Evolutionary conservation across 129 eudicot genomes (phyloP).

Genomic region (Deinandra increscens): DNA sequence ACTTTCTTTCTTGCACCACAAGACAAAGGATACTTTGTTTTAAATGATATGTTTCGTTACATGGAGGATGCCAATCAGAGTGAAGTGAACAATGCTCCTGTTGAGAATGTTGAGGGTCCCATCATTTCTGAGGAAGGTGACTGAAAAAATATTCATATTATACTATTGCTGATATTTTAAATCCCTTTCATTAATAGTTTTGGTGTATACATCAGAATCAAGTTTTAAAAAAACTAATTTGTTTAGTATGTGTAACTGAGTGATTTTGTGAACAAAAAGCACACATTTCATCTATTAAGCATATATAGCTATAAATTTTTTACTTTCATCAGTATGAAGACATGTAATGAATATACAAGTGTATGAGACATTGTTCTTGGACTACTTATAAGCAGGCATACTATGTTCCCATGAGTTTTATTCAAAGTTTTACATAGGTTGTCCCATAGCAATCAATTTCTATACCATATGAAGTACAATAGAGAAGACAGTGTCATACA

Average conservation of each 20-base stretch:
- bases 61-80: constrained; percentile 39
- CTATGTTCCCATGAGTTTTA: neutral
- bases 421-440: no score
- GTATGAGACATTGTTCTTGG: neutral
- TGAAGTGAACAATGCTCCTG: constrained; percentile 35
- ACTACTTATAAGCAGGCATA: neutral
- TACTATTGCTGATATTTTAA: neutral
- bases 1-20: constrained; percentile 93
- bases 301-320: no score
- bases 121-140: constrained; percentile 53
- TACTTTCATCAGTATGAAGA: no score
- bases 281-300: neutral
- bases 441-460: neutral
- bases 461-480: neutral
- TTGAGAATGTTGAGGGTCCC: constrained; percentile 42
- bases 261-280: neutral
- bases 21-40: constrained; percentile 81
- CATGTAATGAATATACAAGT: no score
- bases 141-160: neutral
- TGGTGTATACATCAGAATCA: neutral
- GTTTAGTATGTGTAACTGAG: neutral
- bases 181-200: neutral
- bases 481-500: neutral
- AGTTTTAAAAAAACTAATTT: neutral
- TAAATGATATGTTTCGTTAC: constrained; percentile 83